Conservation (phyloP, 352 stramenopile species). For the Phytopythium cucurbitacearum region DNA sequence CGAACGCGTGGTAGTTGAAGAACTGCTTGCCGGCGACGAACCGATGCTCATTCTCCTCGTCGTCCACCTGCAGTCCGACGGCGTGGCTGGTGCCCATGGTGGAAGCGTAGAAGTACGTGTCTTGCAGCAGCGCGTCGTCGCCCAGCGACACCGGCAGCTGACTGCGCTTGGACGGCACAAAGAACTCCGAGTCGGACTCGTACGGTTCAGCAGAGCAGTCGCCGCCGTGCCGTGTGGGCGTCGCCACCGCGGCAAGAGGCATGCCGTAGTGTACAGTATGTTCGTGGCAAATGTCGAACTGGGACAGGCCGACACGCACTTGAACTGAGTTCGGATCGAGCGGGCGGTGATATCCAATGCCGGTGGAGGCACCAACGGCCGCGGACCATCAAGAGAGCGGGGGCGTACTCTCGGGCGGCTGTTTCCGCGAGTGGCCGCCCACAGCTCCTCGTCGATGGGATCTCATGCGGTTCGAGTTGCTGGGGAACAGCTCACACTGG, state of each 20-base stretch:
- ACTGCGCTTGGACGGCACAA: slow-evolving; percentile 5
- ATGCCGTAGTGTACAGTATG: background rate
- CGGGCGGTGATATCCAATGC: too few species aligned
- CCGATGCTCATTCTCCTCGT: slow-evolving; percentile 11
- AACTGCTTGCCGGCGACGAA: slow-evolving; percentile 28
- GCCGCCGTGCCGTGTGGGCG: slow-evolving; percentile 1
- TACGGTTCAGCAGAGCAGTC: slow-evolving; percentile 1
- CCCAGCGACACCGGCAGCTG: background rate
- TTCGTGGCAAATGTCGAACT: too few species aligned
- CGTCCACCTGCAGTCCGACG: background rate
- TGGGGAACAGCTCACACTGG: too few species aligned
- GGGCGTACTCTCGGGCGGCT: too few species aligned
- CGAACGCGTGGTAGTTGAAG: slow-evolving; percentile 46
- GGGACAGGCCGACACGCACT: too few species aligned
- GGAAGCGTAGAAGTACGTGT: background rate
- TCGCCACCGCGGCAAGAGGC: background rate
- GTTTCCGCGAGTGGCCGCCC: too few species aligned
- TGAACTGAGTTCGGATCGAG: too few species aligned
- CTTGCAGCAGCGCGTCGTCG: too few species aligned
- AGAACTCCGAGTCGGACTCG: slow-evolving; percentile 8
- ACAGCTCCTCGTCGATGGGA: too few species aligned
- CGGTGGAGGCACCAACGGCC: too few species aligned
- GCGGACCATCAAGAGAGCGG: too few species aligned
- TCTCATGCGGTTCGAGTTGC: too few species aligned
- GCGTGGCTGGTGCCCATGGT: background rate